Evolutionary conservation across 208 protist species (phyloP).

Genomic region (Leishmania guyanensis): DNA sequence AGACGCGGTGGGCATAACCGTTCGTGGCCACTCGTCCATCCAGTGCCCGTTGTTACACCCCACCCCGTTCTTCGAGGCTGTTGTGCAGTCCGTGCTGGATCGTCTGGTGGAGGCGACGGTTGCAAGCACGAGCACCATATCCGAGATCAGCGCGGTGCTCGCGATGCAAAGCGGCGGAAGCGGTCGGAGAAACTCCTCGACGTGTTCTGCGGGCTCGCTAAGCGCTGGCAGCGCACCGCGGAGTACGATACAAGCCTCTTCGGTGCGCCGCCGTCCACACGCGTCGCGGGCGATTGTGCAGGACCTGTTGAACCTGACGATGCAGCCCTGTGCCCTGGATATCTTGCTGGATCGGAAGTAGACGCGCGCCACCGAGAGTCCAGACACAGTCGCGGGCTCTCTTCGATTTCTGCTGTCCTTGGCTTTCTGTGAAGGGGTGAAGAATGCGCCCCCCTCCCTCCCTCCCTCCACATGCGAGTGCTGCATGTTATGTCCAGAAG

Average conservation of each 20-base stretch:
- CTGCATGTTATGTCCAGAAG: background rate
- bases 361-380: background rate
- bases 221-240: background rate
- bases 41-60: slow-evolving; percentile 54
- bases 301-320: slow-evolving; percentile 74
- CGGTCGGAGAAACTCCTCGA: background rate
- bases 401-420: background rate
- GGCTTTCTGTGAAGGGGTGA: background rate
- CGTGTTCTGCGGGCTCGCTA: background rate
- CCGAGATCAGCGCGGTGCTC: slow-evolving; percentile 34
- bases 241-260: background rate
- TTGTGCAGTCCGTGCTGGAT: slow-evolving; percentile 71
- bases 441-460: background rate
- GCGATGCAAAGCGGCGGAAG: slow-evolving; percentile 9
- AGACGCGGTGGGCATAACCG: slow-evolving; percentile 69
- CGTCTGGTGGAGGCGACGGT: slow-evolving; percentile 63
- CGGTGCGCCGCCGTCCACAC: slow-evolving; percentile 16
- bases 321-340: slow-evolving; percentile 75
- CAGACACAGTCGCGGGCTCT: too few relatives aligned
- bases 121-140: slow-evolving; percentile 34
- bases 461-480: background rate
- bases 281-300: slow-evolving; percentile 53
- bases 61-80: slow-evolving; percentile 47
- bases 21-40: slow-evolving; percentile 61
- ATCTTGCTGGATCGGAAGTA: slow-evolving; percentile 64